phyloP scores from a whole-genome alignment of 345 rosid genomes.

The Eucalyptus viminalis region DNA sequence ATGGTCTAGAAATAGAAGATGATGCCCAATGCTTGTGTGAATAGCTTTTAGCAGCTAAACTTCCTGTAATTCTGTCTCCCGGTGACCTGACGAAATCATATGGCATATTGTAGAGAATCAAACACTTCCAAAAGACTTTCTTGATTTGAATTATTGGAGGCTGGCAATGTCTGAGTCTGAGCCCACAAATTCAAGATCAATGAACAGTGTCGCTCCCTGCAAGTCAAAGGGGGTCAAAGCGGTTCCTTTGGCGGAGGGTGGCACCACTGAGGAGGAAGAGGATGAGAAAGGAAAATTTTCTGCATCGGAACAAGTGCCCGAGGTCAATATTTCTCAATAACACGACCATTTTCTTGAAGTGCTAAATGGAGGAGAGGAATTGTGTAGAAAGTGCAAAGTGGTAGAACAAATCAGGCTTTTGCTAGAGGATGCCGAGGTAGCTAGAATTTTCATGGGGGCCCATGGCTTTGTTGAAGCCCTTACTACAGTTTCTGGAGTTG shows the following conservation, averaged over 20 bases:
- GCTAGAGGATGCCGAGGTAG: conserved; percentile 88
- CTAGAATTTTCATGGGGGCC: conserved; percentile 63
- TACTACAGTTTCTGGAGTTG: conserved; percentile 43
- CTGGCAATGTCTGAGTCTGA: conserved; percentile 56
- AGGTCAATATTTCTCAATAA: conserved; percentile 21
- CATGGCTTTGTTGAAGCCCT: conserved; percentile 74
- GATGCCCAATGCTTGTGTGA: neutral
- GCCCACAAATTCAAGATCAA: conserved; percentile 51
- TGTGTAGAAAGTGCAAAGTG: conserved; percentile 38
- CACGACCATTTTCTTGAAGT: conserved; percentile 33
- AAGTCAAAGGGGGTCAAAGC: conserved; percentile 39
- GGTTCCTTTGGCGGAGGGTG: conserved; percentile 46
- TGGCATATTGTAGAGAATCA: neutral
- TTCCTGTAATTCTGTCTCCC: neutral
- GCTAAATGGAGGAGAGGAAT: conserved; percentile 39
- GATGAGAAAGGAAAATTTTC: conserved; percentile 17
- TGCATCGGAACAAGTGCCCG: conserved; percentile 24
- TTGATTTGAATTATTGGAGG: conserved; percentile 12
- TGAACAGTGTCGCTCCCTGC: conserved; percentile 24
- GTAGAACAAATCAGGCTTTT: conserved; percentile 52
- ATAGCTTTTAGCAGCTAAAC: neutral
- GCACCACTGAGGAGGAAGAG: neutral
- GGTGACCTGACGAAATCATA: neutral
- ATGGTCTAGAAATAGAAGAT: neutral
- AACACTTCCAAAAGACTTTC: neutral